Evolutionary conservation across 345 rosid genomes (phyloP), one percentile per base, ranked within the genome.

Genomic region (Lumnitzera racemosa): DNA sequence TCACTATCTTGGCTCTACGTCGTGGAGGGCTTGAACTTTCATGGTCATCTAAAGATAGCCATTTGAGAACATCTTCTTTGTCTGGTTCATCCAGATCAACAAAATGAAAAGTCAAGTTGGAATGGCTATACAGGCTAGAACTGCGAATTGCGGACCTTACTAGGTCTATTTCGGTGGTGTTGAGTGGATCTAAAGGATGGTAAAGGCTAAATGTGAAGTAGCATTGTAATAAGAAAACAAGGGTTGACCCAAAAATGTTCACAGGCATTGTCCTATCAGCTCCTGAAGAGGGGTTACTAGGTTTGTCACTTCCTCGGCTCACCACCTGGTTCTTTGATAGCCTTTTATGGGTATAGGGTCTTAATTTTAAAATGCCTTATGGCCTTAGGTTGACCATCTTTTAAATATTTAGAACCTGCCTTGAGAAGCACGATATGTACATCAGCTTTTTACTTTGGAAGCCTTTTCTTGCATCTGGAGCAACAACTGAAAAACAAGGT

Each of bases 41-140:
- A 53, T 65, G 6, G 31, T 27, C 31, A 27, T 27, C 61, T 58
- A 13, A 69, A 41, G 79, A 55, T 46, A 81, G 67, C 87, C 86
- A 86, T 8, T 49, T 53, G 68, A 86, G 80, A 57, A 86, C 89
- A 23, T 74, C 78, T 13, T 13, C 58, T 67, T 86, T 89, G 11
- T 79, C 75, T 20, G 90, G 96, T 63, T 86, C 96, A 12, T 83
- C 87, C 17, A 89, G 78, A 67, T 82, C 90, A 14, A 89, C 76
- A 68, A 70, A 74, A 59, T 89, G 94, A 52, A 77, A 84, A 23
- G 87, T 82, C 58, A 83, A 67, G 72, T 81, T 78, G 25, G 78
- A 73, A 58, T 67, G 75, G 23, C 69, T 56, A 49, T 76, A 75
- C 24, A 77, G 60, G 3, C 27, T 65, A 16, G 86, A 80, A 3